phyloP scores from a whole-genome alignment of 495 filamentous ascomycete species.

The Xylaria castorea region DNA sequence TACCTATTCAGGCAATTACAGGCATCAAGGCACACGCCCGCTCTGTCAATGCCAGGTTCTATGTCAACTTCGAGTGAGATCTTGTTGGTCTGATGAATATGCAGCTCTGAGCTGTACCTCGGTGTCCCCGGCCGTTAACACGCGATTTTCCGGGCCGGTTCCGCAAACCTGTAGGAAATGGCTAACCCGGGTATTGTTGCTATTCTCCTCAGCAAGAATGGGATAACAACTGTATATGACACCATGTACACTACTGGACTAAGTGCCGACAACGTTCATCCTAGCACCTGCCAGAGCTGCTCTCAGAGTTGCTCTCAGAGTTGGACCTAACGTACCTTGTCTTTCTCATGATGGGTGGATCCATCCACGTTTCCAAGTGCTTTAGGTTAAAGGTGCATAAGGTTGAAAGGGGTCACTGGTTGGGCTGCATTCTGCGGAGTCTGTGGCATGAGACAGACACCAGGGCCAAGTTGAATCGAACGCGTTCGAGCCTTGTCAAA shows the following conservation, averaged over 20 bases:
- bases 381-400: conserved; percentile 10
- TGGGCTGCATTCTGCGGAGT: conserved; percentile 1
- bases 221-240: neutral
- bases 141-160: conserved; percentile 3
- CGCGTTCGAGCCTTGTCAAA: neutral
- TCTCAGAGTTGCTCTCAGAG: neutral
- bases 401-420: neutral
- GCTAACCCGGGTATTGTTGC: neutral
- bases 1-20: conserved; percentile 13
- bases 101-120: conserved; percentile 10
- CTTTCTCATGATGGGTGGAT: neutral
- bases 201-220: neutral
- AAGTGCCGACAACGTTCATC: neutral
- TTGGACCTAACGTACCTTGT: neutral
- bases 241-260: too few species aligned
- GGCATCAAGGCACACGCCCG: conserved; percentile 1
- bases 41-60: neutral
- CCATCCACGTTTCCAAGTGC: conserved; percentile 2
- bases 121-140: conserved; percentile 8
- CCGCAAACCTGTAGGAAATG: neutral
- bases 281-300: neutral
- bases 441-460: neutral
- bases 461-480: conserved; percentile 2
- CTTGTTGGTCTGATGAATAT: conserved; percentile 16
- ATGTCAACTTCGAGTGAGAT: conserved; percentile 1